Percentiles rank a stretch among this genome's conserved stretches.
Conservation (phyloP, 768 basidiomycete genomes). For the Xerocomus potaroensis region DNA sequence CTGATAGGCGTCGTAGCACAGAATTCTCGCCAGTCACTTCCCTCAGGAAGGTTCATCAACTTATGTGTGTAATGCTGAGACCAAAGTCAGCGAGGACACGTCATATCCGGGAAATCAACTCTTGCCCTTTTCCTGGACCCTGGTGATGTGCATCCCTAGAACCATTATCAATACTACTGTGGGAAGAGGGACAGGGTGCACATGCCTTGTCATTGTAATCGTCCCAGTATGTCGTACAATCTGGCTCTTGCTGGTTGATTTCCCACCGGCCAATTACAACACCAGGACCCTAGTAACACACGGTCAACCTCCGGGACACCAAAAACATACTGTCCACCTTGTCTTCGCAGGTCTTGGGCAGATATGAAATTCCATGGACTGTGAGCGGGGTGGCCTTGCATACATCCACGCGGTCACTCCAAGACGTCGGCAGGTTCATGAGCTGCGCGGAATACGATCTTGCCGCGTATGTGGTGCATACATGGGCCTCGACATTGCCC, state of each 20-base stretch:
- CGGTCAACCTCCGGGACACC: not conserved
- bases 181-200: not conserved
- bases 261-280: slow-evolving; percentile 26
- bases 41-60: slow-evolving; percentile 22
- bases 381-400: slow-evolving; percentile 21
- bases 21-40: slow-evolving; percentile 30
- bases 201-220: slow-evolving; percentile 24
- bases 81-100: not conserved
- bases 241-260: slow-evolving; percentile 24
- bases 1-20: slow-evolving; percentile 32
- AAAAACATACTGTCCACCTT: slow-evolving; percentile 3
- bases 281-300: slow-evolving; percentile 9
- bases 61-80: slow-evolving; percentile 24
- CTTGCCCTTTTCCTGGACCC: slow-evolving; percentile 22
- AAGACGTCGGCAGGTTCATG: slow-evolving; percentile 24
- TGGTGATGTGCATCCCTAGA: slow-evolving; percentile 22
- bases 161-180: not conserved
- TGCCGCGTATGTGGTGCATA: slow-evolving; percentile 26
- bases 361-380: slow-evolving; percentile 17
- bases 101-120: not conserved
- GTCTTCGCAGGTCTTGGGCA: slow-evolving; percentile 23
- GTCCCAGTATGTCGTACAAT: slow-evolving; percentile 25
- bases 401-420: slow-evolving; percentile 16
- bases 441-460: slow-evolving; percentile 29
- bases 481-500: slow-evolving; percentile 13